A percentile compares a stretch with the other conserved stretches of the same genome.
These are phyloP conservation scores for Cyclotella cryptica DNA, from an alignment of 108 stramenopile genomes.

Conservation along the genomic window DNA sequence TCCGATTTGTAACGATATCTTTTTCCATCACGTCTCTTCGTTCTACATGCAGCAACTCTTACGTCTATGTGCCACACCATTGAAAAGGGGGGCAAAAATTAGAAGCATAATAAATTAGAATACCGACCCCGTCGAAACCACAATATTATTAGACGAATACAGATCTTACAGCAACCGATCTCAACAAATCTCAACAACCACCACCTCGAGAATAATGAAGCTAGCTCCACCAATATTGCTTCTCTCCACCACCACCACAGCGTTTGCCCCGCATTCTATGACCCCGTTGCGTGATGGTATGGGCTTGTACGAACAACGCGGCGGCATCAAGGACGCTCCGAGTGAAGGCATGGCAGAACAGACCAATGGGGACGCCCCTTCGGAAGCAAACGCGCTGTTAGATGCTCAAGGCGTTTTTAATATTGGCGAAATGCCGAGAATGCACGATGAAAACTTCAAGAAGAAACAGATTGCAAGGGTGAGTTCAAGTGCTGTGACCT, in stretches of 20 bases:
- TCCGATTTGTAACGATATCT: not conserved
- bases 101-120: no score
- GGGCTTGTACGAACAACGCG: not conserved
- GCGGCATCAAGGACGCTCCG: not conserved
- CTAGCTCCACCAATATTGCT: constrained; percentile 10
- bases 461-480: constrained; percentile 49
- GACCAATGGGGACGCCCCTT: no score
- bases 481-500: not conserved
- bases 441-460: constrained; percentile 23
- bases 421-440: constrained; percentile 39
- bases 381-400: not conserved
- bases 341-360: no score
- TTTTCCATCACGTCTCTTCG: not conserved
- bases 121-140: no score
- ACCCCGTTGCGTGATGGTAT: not conserved
- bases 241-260: not conserved
- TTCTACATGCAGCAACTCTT: not conserved
- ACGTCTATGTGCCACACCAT: no score
- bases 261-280: not conserved
- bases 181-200: no score
- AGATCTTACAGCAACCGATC: no score
- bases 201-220: not conserved
- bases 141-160: no score
- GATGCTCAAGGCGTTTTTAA: constrained; percentile 12
- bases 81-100: no score